phyloP scores from a whole-genome alignment of 2,329 filamentous ascomycete genomes.

The Aspergillus novoparasiticus region DNA sequence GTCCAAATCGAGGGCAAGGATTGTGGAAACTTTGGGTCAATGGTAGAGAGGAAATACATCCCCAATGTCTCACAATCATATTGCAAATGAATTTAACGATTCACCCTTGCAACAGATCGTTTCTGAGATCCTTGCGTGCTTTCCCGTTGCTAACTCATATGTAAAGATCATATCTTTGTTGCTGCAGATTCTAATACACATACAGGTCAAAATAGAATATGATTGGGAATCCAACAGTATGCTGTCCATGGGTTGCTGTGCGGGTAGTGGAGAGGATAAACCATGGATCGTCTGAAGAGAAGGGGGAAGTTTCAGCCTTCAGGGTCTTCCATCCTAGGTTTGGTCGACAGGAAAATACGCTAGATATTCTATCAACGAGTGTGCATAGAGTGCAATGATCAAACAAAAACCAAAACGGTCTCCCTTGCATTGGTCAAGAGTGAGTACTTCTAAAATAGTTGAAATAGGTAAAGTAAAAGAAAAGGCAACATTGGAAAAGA shows the following conservation, averaged over 20 bases:
- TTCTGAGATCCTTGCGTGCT: not conserved
- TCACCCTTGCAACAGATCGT: not conserved
- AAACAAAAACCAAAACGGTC: too few relatives aligned
- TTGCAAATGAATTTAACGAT: not conserved
- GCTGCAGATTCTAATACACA: not conserved
- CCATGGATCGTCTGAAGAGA: slow-evolving; percentile 21
- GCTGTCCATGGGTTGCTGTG: slow-evolving; percentile 18
- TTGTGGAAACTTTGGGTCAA: not conserved
- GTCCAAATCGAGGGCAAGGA: not conserved
- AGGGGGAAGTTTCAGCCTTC: not conserved
- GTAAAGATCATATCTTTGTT: not conserved
- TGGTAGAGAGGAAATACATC: not conserved
- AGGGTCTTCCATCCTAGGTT: not conserved
- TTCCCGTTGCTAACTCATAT: too few relatives aligned
- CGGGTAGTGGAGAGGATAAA: slow-evolving; percentile 23
- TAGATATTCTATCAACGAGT: too few relatives aligned
- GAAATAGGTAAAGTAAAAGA: too few relatives aligned
- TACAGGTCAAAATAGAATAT: not conserved
- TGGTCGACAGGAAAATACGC: too few relatives aligned
- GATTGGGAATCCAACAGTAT: slow-evolving; percentile 11
- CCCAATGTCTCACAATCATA: not conserved
- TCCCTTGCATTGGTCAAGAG: too few relatives aligned
- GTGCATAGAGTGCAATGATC: too few relatives aligned
- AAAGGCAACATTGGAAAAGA: too few relatives aligned
- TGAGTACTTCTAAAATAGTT: too few relatives aligned